Percentiles rank a stretch among this genome's conserved stretches.
phyloP scores from a whole-genome alignment of 78 protist species.

The Mastigamoeba balamuthi region DNA sequence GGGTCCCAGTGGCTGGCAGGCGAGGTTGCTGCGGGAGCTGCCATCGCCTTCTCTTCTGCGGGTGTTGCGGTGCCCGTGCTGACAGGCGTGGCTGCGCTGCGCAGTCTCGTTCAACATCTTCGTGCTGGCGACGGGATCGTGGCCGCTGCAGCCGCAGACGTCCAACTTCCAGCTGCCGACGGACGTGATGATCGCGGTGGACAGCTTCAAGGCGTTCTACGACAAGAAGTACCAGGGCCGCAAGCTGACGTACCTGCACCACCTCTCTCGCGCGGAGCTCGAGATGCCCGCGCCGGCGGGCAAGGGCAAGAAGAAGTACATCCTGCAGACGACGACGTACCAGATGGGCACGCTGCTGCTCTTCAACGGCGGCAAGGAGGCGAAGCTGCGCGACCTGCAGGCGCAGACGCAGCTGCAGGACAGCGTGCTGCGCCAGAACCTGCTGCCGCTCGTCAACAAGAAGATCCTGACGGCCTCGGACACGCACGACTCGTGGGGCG shows the following conservation, averaged over 20 bases:
- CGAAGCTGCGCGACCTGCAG: slow-evolving; percentile 24
- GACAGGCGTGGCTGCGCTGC: no score
- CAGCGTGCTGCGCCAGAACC: slow-evolving; percentile 22
- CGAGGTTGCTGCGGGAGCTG: no score
- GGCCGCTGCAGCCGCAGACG: slow-evolving; percentile 52
- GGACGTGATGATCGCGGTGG: not conserved
- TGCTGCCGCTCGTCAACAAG: slow-evolving; percentile 17
- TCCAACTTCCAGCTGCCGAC: slow-evolving; percentile 23
- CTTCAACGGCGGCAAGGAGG: slow-evolving; percentile 38
- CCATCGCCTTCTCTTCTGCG: no score
- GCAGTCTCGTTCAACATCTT: slow-evolving; percentile 50
- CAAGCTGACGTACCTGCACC: slow-evolving; percentile 56
- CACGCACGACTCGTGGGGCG: slow-evolving; percentile 19
- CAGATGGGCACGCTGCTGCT: slow-evolving; percentile 70
- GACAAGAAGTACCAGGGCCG: slow-evolving; percentile 64
- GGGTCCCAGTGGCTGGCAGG: no score
- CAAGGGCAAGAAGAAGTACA: slow-evolving; percentile 21
- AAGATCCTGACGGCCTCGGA: slow-evolving; percentile 19
- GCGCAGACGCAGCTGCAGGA: slow-evolving; percentile 47
- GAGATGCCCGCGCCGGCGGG: not conserved
- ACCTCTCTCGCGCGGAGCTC: slow-evolving; percentile 76
- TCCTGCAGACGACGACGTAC: slow-evolving; percentile 42
- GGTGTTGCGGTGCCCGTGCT: no score
- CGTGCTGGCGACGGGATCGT: slow-evolving; percentile 80
- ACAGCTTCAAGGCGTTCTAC: slow-evolving; percentile 58